These are phyloP conservation scores for Verticillium klebahnii DNA, from an alignment of 2,329 filamentous ascomycete species.

Conservation along the genomic window DNA sequence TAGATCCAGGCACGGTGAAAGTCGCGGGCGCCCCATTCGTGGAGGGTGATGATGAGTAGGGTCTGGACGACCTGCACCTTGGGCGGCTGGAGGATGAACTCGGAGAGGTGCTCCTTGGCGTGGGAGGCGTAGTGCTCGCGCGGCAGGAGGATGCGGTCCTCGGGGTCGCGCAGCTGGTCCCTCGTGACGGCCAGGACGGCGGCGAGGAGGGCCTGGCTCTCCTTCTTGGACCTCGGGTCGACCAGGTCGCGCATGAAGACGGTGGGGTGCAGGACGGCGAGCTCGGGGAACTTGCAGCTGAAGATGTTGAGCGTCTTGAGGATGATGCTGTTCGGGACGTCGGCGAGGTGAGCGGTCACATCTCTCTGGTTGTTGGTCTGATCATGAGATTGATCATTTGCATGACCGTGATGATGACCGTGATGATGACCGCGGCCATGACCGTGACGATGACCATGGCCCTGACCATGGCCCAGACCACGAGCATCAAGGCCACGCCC, in stretches of 20 bases:
- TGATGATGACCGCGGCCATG: background rate
- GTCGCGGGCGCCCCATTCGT: constrained; percentile 37
- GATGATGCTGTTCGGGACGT: constrained; percentile 18
- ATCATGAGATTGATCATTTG: background rate
- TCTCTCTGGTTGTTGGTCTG: background rate
- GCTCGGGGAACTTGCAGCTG: constrained; percentile 27
- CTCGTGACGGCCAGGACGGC: constrained; percentile 24
- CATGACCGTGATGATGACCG: background rate
- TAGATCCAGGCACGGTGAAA: constrained; percentile 40
- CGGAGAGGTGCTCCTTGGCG: constrained; percentile 18
- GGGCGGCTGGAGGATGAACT: constrained; percentile 21
- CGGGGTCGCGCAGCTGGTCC: constrained; percentile 23
- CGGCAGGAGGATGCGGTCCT: constrained; percentile 21
- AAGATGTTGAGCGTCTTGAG: constrained; percentile 28
- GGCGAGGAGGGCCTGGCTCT: constrained; percentile 23
- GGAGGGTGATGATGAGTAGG: constrained; percentile 31
- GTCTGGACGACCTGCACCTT: constrained; percentile 31
- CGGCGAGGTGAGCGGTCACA: constrained; percentile 16
- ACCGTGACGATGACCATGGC: background rate
- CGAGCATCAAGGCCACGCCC: background rate
- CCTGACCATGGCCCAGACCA: background rate
- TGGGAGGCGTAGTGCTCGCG: constrained; percentile 28
- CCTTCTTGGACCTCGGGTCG: constrained; percentile 11
- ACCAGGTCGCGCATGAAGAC: constrained; percentile 21
- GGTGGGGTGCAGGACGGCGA: constrained; percentile 27